Percentiles rank a stretch among this genome's conserved stretches.
phyloP scores from a whole-genome alignment of 352 stramenopile genomes.

The Phytophthora cryptogea region DNA sequence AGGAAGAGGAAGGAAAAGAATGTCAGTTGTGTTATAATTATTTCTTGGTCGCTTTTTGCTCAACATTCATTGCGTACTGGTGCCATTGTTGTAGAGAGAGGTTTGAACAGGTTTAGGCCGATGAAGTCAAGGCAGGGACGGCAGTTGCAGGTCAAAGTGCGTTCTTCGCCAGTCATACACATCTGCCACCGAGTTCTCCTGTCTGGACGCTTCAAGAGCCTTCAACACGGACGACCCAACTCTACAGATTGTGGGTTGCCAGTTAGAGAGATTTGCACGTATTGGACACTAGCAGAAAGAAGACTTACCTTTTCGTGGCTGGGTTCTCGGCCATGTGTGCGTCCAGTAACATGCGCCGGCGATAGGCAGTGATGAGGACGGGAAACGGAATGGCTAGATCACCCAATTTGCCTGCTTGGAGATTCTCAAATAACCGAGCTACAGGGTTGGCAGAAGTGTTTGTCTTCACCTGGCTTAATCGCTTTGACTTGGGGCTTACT shows the following conservation, averaged over 20 bases:
- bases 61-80: neutral
- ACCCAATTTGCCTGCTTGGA: conserved; percentile 78
- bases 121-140: conserved; percentile 10
- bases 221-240: conserved; percentile 49
- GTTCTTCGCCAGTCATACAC: conserved; percentile 30
- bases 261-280: neutral
- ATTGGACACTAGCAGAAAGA: neutral
- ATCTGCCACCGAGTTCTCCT: conserved; percentile 5
- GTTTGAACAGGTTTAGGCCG: neutral
- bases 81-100: neutral
- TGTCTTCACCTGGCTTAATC: conserved; percentile 6
- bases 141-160: conserved; percentile 29
- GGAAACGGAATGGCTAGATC: conserved; percentile 78
- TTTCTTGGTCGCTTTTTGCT: conserved; percentile 27
- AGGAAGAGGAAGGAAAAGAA: conserved; percentile 22
- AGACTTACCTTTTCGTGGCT: conserved; percentile 41
- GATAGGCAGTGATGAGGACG: conserved; percentile 79
- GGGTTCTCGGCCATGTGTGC: conserved; percentile 81
- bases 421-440: conserved; percentile 76
- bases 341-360: conserved; percentile 80
- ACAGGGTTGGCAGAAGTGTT: conserved; percentile 52
- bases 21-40: conserved; percentile 47
- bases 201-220: conserved; percentile 59
- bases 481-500: conserved; percentile 11
- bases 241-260: conserved; percentile 10